phyloP scores from a whole-genome alignment of 2,329 filamentous ascomycete genomes.

The Fusarium concolor region DNA sequence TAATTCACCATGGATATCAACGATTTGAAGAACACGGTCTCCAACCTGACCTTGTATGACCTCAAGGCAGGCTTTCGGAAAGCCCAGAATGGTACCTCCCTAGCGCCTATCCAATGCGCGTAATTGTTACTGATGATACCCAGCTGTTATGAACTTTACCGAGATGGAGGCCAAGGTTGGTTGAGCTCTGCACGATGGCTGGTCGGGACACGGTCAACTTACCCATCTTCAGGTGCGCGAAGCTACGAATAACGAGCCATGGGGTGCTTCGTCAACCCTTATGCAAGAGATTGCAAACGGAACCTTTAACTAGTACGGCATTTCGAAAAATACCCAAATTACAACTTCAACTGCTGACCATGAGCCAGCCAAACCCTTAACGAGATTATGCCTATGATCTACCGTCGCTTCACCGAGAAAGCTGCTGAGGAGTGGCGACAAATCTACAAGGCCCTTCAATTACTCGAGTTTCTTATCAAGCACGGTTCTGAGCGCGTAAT shows the following conservation, averaged over 20 bases:
- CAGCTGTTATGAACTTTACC: conserved; percentile 97
- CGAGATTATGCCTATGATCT: conserved; percentile 99
- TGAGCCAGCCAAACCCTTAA: conserved; percentile 85
- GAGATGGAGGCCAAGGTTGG: conserved; percentile 83
- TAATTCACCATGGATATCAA: conserved; percentile 79
- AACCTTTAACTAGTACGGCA: conserved; percentile 93
- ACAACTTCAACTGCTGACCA: conserved; percentile 35
- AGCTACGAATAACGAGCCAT: conserved; percentile 98
- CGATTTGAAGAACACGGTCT: conserved; percentile 85
- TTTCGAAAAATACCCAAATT: conserved; percentile 29
- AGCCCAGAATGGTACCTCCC: conserved; percentile 86
- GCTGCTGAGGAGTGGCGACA: conserved; percentile 98
- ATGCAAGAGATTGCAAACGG: conserved; percentile 99
- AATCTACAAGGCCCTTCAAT: conserved; percentile 97
- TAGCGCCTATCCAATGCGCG: conserved; percentile 13
- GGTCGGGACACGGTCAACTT: conserved; percentile 24
- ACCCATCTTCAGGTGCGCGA: conserved; percentile 78
- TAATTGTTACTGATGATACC: conserved; percentile 47
- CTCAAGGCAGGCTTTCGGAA: conserved; percentile 94
- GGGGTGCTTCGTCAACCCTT: conserved; percentile 84
- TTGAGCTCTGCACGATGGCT: conserved; percentile 20
- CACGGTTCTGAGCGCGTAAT: conserved; percentile 98
- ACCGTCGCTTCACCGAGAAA: conserved; percentile 99
- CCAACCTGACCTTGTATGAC: conserved; percentile 94
- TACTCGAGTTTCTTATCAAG: conserved; percentile 97